Evolutionary conservation across 345 rosid species (phyloP).

Genomic region (Eucalyptus erythrocorys): DNA sequence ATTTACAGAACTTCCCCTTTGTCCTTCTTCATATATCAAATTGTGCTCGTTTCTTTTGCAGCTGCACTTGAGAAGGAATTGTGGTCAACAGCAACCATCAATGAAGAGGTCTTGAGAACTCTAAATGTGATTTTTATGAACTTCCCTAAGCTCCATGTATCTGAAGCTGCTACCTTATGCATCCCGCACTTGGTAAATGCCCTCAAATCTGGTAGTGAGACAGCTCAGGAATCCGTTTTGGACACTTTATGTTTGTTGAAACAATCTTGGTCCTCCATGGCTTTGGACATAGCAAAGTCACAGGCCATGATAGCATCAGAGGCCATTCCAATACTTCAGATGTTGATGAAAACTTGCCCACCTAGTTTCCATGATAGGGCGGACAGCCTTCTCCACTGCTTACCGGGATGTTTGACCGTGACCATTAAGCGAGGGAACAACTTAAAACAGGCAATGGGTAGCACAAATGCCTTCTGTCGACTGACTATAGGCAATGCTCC

Average conservation of each 20-base stretch:
- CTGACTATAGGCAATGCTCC: conserved; percentile 80
- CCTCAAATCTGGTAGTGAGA: conserved; percentile 67
- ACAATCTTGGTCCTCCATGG: conserved; percentile 76
- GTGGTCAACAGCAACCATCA: conserved; percentile 67
- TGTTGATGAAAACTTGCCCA: conserved; percentile 74
- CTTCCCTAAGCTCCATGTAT: conserved; percentile 75
- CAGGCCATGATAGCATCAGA: conserved; percentile 84
- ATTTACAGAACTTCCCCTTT: background rate
- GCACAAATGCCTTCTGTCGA: conserved; percentile 76
- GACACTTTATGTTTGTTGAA: conserved; percentile 69
- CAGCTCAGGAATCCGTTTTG: conserved; percentile 61
- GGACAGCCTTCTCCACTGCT: conserved; percentile 74
- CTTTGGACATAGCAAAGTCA: conserved; percentile 65
- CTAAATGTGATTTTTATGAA: conserved; percentile 66
- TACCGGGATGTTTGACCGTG: conserved; percentile 85
- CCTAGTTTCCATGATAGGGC: conserved; percentile 82
- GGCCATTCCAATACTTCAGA: conserved; percentile 74
- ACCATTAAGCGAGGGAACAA: conserved; percentile 70
- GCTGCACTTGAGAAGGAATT: conserved; percentile 92
- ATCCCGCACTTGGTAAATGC: conserved; percentile 80
- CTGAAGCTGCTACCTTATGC: conserved; percentile 86
- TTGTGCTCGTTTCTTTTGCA: conserved; percentile 14
- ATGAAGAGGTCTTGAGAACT: conserved; percentile 67
- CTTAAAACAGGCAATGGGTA: conserved; percentile 73
- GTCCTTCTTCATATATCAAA: background rate